Evolutionary conservation across 2,329 filamentous ascomycete species (phyloP), one percentile per base, ranked within the genome.

Genomic region (Diaporthe helianthi): DNA sequence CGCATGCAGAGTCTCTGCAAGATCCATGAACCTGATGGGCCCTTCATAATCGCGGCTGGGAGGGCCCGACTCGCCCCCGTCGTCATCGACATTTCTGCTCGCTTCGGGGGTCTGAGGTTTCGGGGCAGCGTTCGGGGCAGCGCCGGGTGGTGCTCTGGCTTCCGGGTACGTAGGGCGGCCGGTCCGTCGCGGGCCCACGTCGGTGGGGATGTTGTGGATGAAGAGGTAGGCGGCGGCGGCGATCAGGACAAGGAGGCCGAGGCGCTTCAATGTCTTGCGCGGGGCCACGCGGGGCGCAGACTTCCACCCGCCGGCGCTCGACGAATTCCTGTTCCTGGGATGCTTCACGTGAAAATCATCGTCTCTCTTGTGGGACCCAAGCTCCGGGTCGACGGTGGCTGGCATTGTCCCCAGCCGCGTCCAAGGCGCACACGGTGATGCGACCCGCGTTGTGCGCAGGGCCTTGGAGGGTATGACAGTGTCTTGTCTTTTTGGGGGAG

Each of bases 21-120:
- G 85, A 13, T 87, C 79, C 73, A 86, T 87, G 76, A 93, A 94
- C 74, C 84, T 88, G 73, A 97, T 84, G 1, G 87, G 87, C 0
- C 93, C 94, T 72, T 90, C 87, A 78, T 91, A 95, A 63, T 84
- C 84, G 71, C 84, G 79, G 67, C 76, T 55, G 77, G 69, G 64
- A 72, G 71, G 53, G 73, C 73, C 71, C 12, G 73, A 70, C 17
- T 69, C 72, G 36, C 53, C 53, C 31, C 47, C 58, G 13, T 72
- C 68, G 49, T 13, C n/a, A 51, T 65, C 38, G 65, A 38, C 24
- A 58, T 70, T 51, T 71, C 41, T 3, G 49, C 55, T 22, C 46
- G 70, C 47, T 10, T 71, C 68, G n/a, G 64, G 58, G 41, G 38
- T 55, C 22, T 67, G 61, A n/a, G 67, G 66, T 41, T 71, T 69